Conservation (phyloP, 257 asterid genomes). For the Solanum pinnatisectum region DNA sequence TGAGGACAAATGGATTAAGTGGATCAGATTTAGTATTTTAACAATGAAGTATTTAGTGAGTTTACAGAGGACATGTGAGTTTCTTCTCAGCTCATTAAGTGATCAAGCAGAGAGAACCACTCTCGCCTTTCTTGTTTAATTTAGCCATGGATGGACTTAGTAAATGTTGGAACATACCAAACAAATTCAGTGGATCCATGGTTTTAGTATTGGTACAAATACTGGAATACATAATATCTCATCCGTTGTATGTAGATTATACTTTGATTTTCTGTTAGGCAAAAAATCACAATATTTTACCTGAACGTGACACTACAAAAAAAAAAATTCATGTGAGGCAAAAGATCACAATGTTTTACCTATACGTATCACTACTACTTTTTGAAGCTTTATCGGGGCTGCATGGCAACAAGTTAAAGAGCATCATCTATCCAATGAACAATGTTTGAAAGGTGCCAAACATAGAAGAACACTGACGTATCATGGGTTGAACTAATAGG, state of each 20-base stretch:
- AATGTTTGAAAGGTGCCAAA: neutral
- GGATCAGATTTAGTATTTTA: neutral
- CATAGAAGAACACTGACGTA: neutral
- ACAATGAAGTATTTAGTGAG: neutral
- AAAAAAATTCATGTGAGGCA: neutral
- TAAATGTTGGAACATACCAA: neutral
- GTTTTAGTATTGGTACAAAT: neutral
- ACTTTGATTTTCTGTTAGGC: neutral
- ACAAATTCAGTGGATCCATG: neutral
- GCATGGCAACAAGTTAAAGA: neutral
- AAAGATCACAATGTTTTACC: neutral
- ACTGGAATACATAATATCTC: neutral
- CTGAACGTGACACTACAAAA: neutral
- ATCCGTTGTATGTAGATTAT: neutral
- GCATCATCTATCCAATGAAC: neutral
- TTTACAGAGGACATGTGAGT: neutral
- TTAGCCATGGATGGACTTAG: neutral
- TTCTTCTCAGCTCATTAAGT: neutral
- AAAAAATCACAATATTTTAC: neutral
- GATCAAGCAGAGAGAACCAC: neutral
- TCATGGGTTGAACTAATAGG: neutral
- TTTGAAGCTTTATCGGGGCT: neutral
- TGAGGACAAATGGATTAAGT: neutral
- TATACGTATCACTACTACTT: neutral
- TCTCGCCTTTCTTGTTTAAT: neutral